Evolutionary conservation across 768 basidiomycete genomes (phyloP), one percentile per base, ranked within the genome.

Genomic region (Clitopilus passeckerianus): DNA sequence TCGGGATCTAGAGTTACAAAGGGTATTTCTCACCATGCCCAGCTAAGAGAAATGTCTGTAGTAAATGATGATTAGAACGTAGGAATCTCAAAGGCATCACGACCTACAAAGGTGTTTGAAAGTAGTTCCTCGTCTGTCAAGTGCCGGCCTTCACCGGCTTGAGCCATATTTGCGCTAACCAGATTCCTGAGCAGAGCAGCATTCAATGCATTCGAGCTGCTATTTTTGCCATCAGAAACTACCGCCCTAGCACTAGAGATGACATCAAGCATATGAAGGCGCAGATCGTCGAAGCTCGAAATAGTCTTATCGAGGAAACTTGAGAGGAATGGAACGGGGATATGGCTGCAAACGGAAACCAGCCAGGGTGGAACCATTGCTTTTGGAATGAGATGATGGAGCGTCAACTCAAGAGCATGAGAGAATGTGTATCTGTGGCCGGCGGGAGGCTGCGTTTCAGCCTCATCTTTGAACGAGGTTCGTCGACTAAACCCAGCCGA

Each of bases 101-200:
- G 22, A 24, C 54, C 16, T 27, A 55, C 54, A 55, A 55, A 55
- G 22, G 53, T 54, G 18, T 52, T 46, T 30, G 12, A 60, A n/a
- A 63, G 58, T 16, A 77, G 60, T 52, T 77, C 75, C 8, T 63
- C 70, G 14, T 77, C 75, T 5, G 68, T 72, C 34, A 77, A 57
- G 30, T 44, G 63, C 63, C 69, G 68, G 18, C 59, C 59, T 5
- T 66, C 62, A 18, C 65, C 63, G 0, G 70, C 70, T 57, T 72
- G 63, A 3, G 63, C 58, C 67, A 74, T 71, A 58, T 75, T 77
- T 0, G 77, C 76, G 41, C 67, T 66, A n/a, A 77, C 72, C 20
- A 77, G 64, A 53, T 72, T 73, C 33, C 65, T 66, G 33, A 77
- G 59, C 56, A 77, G 63, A 20, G 77, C 68, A 23, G 69, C 65